phyloP scores from a whole-genome alignment of 495 filamentous ascomycete genomes.

The Penicillium bovifimosum region DNA sequence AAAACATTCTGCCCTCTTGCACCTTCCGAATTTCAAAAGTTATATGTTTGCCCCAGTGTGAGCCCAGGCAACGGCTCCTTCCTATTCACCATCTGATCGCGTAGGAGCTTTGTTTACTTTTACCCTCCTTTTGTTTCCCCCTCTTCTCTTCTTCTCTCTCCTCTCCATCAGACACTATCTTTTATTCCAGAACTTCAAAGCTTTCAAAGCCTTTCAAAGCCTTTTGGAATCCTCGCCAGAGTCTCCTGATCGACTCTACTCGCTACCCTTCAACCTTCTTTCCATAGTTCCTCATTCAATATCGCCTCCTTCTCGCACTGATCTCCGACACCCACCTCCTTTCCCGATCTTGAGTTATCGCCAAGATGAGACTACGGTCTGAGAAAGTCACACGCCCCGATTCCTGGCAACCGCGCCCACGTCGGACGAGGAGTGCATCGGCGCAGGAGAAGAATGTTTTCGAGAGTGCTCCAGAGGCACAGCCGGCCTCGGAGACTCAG shows the following conservation, averaged over 20 bases:
- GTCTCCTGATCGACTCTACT: not conserved
- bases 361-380: conserved; percentile 8
- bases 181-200: not conserved
- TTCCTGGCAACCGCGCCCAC: conserved; percentile 9
- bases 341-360: not conserved
- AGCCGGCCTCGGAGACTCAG: conserved; percentile 1
- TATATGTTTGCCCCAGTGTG: not conserved
- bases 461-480: not conserved
- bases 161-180: not conserved
- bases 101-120: conserved; percentile 3
- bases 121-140: not conserved
- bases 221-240: not conserved
- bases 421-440: conserved; percentile 21
- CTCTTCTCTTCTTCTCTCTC: not conserved
- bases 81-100: not conserved
- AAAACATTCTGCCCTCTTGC: conserved; percentile 1
- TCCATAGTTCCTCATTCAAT: not conserved
- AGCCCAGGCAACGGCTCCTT: conserved; percentile 3
- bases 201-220: not conserved
- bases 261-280: not conserved
- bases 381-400: not conserved
- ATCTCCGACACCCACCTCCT: not conserved
- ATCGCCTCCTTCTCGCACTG: not conserved
- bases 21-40: conserved; percentile 5
- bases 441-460: conserved; percentile 2